phyloP scores from a whole-genome alignment of 2,329 filamentous ascomycete genomes.

The Neospermospora avenae region DNA sequence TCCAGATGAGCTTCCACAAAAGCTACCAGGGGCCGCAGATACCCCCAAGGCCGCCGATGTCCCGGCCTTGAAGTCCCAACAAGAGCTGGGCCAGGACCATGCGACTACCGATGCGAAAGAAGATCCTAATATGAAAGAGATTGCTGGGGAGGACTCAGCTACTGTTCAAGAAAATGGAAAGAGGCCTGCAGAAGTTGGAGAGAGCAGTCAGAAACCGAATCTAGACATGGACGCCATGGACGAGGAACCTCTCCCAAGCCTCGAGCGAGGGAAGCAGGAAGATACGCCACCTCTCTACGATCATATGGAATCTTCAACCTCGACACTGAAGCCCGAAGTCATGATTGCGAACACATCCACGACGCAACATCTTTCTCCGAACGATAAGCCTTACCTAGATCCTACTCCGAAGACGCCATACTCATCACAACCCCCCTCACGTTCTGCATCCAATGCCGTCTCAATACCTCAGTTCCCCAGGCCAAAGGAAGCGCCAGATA shows the following conservation, averaged over 20 bases:
- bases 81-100: not conserved
- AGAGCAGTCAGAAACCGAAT: not conserved
- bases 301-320: slow-evolving; percentile 36
- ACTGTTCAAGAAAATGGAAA: not conserved
- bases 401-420: slow-evolving; percentile 45
- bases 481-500: slow-evolving; percentile 38
- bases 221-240: not conserved
- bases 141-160: not conserved
- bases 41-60: slow-evolving; percentile 1
- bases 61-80: not conserved
- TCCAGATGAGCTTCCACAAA: slow-evolving; percentile 25
- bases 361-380: slow-evolving; percentile 18
- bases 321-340: slow-evolving; percentile 33
- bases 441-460: slow-evolving; percentile 35
- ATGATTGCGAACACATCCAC: slow-evolving; percentile 6
- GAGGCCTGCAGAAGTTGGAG: not conserved
- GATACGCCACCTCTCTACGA: slow-evolving; percentile 5
- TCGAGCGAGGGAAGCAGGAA: not conserved
- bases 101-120: not conserved
- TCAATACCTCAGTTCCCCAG: slow-evolving; percentile 34
- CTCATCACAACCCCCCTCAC: slow-evolving; percentile 40
- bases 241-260: not conserved
- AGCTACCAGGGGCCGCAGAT: slow-evolving; percentile 5
- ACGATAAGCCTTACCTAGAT: slow-evolving; percentile 43
- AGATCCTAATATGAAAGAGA: not conserved